phyloP scores from a whole-genome alignment of 345 rosid species.

The Eutrema yunnanense region DNA sequence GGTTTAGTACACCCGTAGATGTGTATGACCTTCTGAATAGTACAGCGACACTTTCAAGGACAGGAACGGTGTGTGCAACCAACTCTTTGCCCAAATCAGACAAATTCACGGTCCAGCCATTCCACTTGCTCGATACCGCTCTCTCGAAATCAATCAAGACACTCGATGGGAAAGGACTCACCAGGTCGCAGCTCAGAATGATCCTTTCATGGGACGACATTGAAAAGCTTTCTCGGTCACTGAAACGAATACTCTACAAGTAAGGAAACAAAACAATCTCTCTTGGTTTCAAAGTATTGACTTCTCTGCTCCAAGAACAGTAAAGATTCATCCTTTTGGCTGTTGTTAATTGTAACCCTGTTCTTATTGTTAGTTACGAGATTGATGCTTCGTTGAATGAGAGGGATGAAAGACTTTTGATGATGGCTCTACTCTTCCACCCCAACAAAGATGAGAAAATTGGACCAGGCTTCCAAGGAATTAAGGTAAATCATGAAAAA shows the following conservation, averaged over 20 bases:
- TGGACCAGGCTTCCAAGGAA: slow-evolving; percentile 56
- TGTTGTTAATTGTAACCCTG: neutral
- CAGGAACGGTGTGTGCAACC: neutral
- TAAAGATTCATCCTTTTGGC: slow-evolving; percentile 5
- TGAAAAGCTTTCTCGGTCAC: slow-evolving; percentile 34
- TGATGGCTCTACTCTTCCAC: slow-evolving; percentile 61
- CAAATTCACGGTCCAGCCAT: slow-evolving; percentile 25
- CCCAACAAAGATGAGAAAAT: slow-evolving; percentile 71
- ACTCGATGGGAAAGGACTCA: slow-evolving; percentile 29
- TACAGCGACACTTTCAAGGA: slow-evolving; percentile 28
- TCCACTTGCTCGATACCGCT: slow-evolving; percentile 26
- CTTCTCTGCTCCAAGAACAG: neutral
- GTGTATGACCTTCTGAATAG: slow-evolving; percentile 50
- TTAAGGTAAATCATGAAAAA: slow-evolving; percentile 43
- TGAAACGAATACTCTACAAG: slow-evolving; percentile 58
- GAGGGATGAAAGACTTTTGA: slow-evolving; percentile 39
- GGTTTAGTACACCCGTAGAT: slow-evolving; percentile 42
- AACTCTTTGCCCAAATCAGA: slow-evolving; percentile 28
- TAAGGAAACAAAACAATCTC: slow-evolving; percentile 32
- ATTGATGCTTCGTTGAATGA: slow-evolving; percentile 50
- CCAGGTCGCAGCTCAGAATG: slow-evolving; percentile 32
- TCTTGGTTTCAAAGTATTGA: neutral
- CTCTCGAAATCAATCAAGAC: slow-evolving; percentile 28
- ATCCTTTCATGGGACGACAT: slow-evolving; percentile 44
- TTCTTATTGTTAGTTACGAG: slow-evolving; percentile 41